These are phyloP conservation scores for Backusella australiensis DNA, from an alignment of 192 early-diverging fungal species.

Conservation along the genomic window DNA sequence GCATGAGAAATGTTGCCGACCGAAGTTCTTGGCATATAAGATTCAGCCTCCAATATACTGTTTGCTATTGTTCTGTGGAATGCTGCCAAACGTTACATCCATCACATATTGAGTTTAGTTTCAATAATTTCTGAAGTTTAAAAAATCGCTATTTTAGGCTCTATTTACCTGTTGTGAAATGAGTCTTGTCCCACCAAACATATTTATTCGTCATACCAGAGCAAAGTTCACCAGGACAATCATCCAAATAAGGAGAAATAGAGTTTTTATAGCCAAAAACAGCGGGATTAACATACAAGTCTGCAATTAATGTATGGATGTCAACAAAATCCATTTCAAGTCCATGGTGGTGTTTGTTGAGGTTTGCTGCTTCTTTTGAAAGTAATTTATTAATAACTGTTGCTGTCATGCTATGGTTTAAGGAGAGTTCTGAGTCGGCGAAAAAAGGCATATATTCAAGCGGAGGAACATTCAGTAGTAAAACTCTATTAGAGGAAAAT, in stretches of 20 bases:
- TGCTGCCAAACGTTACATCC: not conserved
- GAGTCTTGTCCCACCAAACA: slow-evolving; percentile 36
- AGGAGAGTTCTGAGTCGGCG: not conserved
- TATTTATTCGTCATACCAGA: slow-evolving; percentile 22
- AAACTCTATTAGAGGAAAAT: slow-evolving; percentile 20
- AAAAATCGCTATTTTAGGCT: slow-evolving; percentile 8
- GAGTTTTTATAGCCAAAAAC: slow-evolving; percentile 30
- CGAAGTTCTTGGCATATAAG: not conserved
- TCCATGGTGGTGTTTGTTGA: slow-evolving; percentile 15
- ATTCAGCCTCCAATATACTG: slow-evolving; percentile 11
- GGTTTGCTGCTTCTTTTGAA: slow-evolving; percentile 1
- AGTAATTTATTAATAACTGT: slow-evolving; percentile 6
- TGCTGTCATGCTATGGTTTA: slow-evolving; percentile 6
- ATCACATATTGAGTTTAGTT: not conserved
- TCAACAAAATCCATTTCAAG: slow-evolving; percentile 21
- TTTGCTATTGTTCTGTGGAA: slow-evolving; percentile 9
- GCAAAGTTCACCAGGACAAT: slow-evolving; percentile 26
- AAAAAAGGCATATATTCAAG: slow-evolving; percentile 23
- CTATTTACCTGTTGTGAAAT: slow-evolving; percentile 33
- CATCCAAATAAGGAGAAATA: slow-evolving; percentile 26
- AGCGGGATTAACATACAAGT: slow-evolving; percentile 16
- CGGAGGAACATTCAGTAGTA: slow-evolving; percentile 25
- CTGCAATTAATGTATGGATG: slow-evolving; percentile 15
- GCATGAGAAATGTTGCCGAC: not conserved
- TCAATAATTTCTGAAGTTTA: slow-evolving; percentile 2